Base-by-base conservation (phyloP, 2,329 filamentous ascomycete genomes). In the Fusarium neocosmosporiellum region DNA sequence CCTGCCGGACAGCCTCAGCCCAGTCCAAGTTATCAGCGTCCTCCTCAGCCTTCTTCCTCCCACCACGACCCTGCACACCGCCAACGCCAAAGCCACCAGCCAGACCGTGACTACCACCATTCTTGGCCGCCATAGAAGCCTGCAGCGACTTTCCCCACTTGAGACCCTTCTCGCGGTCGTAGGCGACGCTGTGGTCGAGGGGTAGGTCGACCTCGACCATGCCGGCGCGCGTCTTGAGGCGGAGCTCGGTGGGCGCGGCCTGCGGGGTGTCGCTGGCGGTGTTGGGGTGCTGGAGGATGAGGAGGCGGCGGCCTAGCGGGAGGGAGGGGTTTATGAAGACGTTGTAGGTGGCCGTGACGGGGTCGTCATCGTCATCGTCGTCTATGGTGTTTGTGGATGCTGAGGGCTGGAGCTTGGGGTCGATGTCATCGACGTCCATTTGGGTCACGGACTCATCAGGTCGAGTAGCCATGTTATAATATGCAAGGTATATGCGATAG, bases 141-240 rank as follows among this genome's bases (percentile, higher is more conserved):
- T 90, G 87, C 72, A 98, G 85, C 2, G 93, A 91, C 78, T 93
- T 90, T 20, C 95, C 96, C 89, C 94, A 98, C 73, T 90, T 88
- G 59, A 96, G 84, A 55, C 94, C 96, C 84, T 96, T 95, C 74
- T 89, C 88, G 73, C 92, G 89, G 84, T 98, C 95, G 86, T 98
- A 98, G 79, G 94, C 92, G 67, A 81, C 82, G 64, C 86, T 85
- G 70, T 91, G 91, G 84, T 91, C 90, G 76, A 98, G 86, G 6
- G 94, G 94, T n/a, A 98, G 88, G 81, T 99, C 96, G 60, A 98
- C 87, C 83, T 99, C 96, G 65, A 98, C 87, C 84, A 98, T 93
- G 64, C 95, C 95, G 0, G 93, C 90, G 65, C 88, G 85, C 16
- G 92, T 89, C 85, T 98, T 99, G 80, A 98, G 85, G 74, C 96